Evolutionary conservation across 139 green algal species (phyloP).

Genomic region (Coelastrella sp.): DNA sequence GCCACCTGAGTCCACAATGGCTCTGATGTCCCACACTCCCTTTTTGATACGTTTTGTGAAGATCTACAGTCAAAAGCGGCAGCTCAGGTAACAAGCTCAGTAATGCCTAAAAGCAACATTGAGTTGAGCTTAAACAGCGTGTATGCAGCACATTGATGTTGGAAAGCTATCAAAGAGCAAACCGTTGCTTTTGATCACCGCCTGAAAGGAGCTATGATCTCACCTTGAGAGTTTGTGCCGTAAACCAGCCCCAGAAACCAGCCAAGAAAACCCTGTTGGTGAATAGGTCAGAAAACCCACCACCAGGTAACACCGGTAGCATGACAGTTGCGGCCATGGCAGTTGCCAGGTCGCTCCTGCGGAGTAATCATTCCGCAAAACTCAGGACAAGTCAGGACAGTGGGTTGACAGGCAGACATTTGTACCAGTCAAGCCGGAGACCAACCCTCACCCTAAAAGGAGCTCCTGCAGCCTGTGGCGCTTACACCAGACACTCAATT

Average conservation of each 20-base stretch:
- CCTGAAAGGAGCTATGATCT: neutral
- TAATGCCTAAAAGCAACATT: too few relatives aligned
- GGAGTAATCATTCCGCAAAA: neutral
- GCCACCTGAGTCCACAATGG: constrained; percentile 91
- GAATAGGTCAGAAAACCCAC: constrained; percentile 61
- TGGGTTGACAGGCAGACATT: too few relatives aligned
- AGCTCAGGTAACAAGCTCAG: neutral
- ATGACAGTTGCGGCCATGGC: constrained; percentile 7
- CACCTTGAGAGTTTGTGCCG: constrained; percentile 89
- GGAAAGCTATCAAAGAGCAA: too few relatives aligned
- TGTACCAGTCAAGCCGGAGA: too few relatives aligned
- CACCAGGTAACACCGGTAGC: constrained; percentile 52
- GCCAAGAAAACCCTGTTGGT: constrained; percentile 88
- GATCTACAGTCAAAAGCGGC: constrained; percentile 66
- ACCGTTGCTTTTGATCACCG: neutral
- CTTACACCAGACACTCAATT: constrained; percentile 21
- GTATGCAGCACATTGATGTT: too few relatives aligned
- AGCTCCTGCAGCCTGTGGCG: constrained; percentile 32
- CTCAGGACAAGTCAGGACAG: too few relatives aligned
- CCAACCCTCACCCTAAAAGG: constrained; percentile 7
- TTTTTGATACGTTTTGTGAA: constrained; percentile 90
- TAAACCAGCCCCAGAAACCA: constrained; percentile 92
- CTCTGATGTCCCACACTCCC: constrained; percentile 82
- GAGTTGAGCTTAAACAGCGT: too few relatives aligned
- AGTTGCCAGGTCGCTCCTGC: constrained; percentile 2